A percentile compares a stretch with the other conserved stretches of the same genome.
Conservation (phyloP, 768 basidiomycete genomes). For the Phlebiopsis flavidoalba region DNA sequence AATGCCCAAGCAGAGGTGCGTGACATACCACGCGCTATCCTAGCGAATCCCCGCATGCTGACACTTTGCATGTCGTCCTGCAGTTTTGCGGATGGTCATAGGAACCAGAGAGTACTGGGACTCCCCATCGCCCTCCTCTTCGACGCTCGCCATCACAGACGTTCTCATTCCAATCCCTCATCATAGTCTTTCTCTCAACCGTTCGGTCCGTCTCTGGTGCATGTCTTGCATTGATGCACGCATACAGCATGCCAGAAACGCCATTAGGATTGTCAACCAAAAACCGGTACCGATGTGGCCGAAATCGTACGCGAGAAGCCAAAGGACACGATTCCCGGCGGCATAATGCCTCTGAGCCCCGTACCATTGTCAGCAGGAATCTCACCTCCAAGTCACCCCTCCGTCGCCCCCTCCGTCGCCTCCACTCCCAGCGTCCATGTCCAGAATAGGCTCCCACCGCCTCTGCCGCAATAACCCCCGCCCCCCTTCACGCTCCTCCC, state of each 20-base stretch:
- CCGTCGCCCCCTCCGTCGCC: neutral
- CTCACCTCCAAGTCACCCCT: neutral
- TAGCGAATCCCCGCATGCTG: neutral
- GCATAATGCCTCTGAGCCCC: neutral
- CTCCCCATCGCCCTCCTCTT: conserved; percentile 10
- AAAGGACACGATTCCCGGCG: neutral
- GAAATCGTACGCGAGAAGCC: neutral
- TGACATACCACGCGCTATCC: neutral
- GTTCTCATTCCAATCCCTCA: conserved; percentile 43
- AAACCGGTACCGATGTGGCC: neutral
- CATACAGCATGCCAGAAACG: conserved; percentile 58
- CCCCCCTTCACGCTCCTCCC: neutral
- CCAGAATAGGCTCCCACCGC: neutral
- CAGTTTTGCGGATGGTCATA: neutral
- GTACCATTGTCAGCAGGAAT: neutral
- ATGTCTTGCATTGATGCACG: conserved; percentile 62
- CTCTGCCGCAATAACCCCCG: neutral
- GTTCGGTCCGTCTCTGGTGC: conserved; percentile 67
- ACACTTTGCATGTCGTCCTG: neutral
- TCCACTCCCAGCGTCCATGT: neutral
- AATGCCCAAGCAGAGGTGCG: conserved; percentile 16
- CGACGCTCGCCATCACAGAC: conserved; percentile 10
- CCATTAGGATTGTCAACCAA: conserved; percentile 63
- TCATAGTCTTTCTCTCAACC: conserved; percentile 68
- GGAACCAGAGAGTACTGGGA: neutral